Conservation (phyloP, 257 asterid species). For the Solanum microdontum region DNA sequence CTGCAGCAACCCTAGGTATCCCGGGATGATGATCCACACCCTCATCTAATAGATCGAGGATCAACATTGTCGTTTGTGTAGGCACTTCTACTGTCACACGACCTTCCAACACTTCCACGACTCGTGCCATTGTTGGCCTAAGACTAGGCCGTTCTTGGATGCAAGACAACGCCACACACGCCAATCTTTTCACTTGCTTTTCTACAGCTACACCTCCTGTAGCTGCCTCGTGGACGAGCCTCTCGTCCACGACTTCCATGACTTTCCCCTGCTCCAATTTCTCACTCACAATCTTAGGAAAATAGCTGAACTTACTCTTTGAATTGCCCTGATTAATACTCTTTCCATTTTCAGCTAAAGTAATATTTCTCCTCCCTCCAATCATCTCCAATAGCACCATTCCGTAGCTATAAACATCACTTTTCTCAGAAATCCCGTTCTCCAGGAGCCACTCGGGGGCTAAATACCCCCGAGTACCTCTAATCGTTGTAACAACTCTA, state of each 20-base stretch:
- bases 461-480: conserved; percentile 72
- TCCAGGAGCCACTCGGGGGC: conserved; percentile 86
- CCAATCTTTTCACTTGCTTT: conserved; percentile 35
- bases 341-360: conserved; percentile 15
- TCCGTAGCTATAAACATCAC: conserved; percentile 64
- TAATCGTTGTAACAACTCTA: conserved; percentile 37
- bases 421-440: conserved; percentile 60
- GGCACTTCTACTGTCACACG: conserved; percentile 40
- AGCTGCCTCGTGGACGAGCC: conserved; percentile 11
- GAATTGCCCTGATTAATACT: neutral
- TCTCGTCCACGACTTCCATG: conserved; percentile 55
- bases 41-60: conserved; percentile 33
- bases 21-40: neutral
- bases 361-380: conserved; percentile 46
- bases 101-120: conserved; percentile 80
- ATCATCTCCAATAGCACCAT: conserved; percentile 64
- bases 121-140: conserved; percentile 56
- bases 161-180: conserved; percentile 64
- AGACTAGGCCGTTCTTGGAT: conserved; percentile 54
- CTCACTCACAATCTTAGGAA: conserved; percentile 48
- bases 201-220: conserved; percentile 24
- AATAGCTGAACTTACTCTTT: conserved; percentile 36
- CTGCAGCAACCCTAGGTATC: conserved; percentile 12
- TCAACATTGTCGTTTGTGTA: conserved; percentile 33
- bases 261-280: conserved; percentile 43